Conservation (phyloP, 2,329 filamentous ascomycete genomes). For the Colletotrichum higginsianum region DNA sequence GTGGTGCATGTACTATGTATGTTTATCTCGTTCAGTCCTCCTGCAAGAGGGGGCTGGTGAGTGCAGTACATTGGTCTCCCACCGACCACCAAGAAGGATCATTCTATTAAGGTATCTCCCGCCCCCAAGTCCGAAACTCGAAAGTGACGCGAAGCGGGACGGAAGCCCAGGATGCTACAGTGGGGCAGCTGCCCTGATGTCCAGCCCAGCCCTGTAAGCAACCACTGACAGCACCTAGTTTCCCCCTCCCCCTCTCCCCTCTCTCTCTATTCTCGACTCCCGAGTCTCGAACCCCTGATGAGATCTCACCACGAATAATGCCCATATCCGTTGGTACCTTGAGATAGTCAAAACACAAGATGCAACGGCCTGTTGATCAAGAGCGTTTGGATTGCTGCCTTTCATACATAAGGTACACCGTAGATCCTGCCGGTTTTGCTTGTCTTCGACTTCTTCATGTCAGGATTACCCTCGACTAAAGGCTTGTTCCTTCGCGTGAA, state of each 20-base stretch:
- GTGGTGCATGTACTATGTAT: background rate
- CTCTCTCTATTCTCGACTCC: background rate
- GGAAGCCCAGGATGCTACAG: constrained; percentile 35
- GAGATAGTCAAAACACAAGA: constrained; percentile 12
- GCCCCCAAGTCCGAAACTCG: constrained; percentile 40
- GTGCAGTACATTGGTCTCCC: background rate
- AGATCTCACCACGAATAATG: background rate
- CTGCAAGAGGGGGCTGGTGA: background rate
- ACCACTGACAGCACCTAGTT: constrained; percentile 29
- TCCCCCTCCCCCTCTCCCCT: background rate
- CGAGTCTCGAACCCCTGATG: constrained; percentile 17
- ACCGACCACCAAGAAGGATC: background rate
- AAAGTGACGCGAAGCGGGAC: constrained; percentile 41
- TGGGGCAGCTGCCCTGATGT: constrained; percentile 21
- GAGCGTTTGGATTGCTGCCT: constrained; percentile 15
- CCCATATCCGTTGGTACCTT: background rate
- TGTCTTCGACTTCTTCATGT: background rate
- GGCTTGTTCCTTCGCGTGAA: background rate
- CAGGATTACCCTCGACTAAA: background rate
- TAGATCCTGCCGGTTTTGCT: constrained; percentile 3
- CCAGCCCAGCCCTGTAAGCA: background rate
- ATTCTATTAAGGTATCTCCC: constrained; percentile 31
- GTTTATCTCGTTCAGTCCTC: background rate
- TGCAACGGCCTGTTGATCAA: background rate
- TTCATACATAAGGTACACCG: background rate